phyloP scores from a whole-genome alignment of 176 grass and related monocot genomes.

The Raddia distichophylla region DNA sequence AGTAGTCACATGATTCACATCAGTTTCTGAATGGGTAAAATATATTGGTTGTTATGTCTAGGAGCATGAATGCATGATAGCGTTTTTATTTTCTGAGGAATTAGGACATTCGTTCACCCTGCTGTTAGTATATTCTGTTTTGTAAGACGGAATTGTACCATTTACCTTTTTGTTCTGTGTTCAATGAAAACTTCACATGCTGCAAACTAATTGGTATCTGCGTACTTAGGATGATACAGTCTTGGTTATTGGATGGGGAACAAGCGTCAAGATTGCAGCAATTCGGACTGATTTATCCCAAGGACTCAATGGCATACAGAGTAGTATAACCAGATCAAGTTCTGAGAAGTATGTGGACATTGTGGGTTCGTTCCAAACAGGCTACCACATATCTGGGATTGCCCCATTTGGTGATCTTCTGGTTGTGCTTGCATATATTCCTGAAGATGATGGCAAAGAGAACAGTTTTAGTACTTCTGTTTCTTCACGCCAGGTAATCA shows the following conservation, averaged over 20 bases:
- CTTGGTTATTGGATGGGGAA: conserved; percentile 98
- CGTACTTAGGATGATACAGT: conserved; percentile 77
- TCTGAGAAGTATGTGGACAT: conserved; percentile 95
- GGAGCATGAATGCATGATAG: neutral
- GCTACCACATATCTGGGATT: conserved; percentile 93
- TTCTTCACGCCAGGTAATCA: conserved; percentile 75
- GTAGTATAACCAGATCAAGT: conserved; percentile 53
- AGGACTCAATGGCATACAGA: conserved; percentile 81
- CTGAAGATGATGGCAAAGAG: conserved; percentile 69
- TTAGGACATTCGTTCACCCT: neutral
- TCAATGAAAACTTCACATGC: conserved; percentile 15
- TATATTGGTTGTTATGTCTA: conserved; percentile 3
- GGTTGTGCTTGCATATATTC: conserved; percentile 92
- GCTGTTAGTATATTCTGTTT: neutral
- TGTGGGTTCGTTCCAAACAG: conserved; percentile 94
- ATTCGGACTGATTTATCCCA: conserved; percentile 72
- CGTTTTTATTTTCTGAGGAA: conserved; percentile 4
- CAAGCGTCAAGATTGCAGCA: conserved; percentile 84
- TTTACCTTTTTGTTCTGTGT: neutral
- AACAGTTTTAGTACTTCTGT: conserved; percentile 57
- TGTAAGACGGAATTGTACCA: neutral
- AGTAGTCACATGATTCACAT: neutral
- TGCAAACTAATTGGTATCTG: conserved; percentile 37
- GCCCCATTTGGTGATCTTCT: conserved; percentile 94
- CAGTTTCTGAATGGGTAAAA: conserved; percentile 2